Evolutionary conservation across 768 basidiomycete species (phyloP).

Genomic region (Hirschioporus abietinus): DNA sequence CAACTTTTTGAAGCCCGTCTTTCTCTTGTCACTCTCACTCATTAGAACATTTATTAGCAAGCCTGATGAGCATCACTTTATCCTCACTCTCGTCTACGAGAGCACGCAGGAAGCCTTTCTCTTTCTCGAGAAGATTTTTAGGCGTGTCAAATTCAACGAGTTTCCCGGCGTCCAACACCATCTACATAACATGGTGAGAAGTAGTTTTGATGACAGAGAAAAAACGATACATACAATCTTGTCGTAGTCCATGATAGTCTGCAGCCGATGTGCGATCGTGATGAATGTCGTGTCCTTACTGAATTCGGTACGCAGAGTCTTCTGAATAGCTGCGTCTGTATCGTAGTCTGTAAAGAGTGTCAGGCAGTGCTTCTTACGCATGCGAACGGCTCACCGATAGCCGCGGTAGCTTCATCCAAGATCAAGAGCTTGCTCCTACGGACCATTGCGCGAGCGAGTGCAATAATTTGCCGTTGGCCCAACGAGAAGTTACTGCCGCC

Average conservation of each 20-base stretch:
- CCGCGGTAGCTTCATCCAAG: conserved; percentile 44
- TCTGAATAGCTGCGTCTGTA: conserved; percentile 36
- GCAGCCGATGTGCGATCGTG: conserved; percentile 35
- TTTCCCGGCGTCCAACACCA: conserved; percentile 25
- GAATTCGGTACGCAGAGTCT: conserved; percentile 28
- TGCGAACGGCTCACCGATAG: conserved; percentile 28
- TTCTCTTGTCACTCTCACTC: too few relatives aligned
- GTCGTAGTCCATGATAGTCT: conserved; percentile 39
- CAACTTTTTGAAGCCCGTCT: too few relatives aligned
- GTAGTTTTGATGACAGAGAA: not conserved
- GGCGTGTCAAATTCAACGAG: conserved; percentile 52
- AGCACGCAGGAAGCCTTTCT: conserved; percentile 28
- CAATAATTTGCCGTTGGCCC: conserved; percentile 41
- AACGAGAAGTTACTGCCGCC: conserved; percentile 28
- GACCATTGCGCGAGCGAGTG: conserved; percentile 39
- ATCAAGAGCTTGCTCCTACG: conserved; percentile 39
- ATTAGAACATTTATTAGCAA: not conserved
- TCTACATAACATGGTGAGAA: conserved; percentile 7
- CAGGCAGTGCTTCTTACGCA: not conserved
- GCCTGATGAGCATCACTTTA: conserved; percentile 21
- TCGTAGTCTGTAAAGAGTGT: conserved; percentile 24
- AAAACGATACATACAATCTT: conserved; percentile 29
- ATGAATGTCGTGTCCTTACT: conserved; percentile 29
- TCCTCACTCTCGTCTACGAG: conserved; percentile 37
- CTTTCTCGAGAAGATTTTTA: conserved; percentile 30